Evolutionary conservation across 768 basidiomycete genomes (phyloP).

Genomic region (Tulasnella sp.): DNA sequence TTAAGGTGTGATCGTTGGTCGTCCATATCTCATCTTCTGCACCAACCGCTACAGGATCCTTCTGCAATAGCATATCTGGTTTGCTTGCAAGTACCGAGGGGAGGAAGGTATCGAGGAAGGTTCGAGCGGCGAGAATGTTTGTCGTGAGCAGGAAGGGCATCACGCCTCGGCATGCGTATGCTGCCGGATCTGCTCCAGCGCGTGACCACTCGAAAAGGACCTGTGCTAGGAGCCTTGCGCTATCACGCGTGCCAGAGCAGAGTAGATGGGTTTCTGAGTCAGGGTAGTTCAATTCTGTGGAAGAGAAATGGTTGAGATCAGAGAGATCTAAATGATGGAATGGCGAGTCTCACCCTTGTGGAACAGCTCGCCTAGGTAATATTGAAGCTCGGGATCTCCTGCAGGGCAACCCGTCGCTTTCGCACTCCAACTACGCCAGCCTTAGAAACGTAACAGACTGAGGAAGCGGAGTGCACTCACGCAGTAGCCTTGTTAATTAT

Average conservation of each 20-base stretch:
- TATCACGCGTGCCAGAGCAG: slow-evolving; percentile 78
- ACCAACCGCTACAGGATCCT: slow-evolving; percentile 38
- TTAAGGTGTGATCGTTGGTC: slow-evolving; percentile 65
- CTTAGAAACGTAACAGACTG: neutral
- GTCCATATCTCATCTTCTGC: slow-evolving; percentile 55
- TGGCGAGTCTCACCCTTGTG: slow-evolving; percentile 51
- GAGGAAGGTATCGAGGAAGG: slow-evolving; percentile 78
- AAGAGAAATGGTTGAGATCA: neutral
- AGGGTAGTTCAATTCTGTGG: slow-evolving; percentile 60
- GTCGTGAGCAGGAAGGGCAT: slow-evolving; percentile 83
- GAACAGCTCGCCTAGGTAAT: slow-evolving; percentile 81
- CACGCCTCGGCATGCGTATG: slow-evolving; percentile 74
- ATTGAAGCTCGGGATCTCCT: slow-evolving; percentile 80
- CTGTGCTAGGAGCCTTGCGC: slow-evolving; percentile 73
- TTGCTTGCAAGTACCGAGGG: slow-evolving; percentile 45
- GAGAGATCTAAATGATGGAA: neutral
- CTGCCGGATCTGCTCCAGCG: slow-evolving; percentile 43
- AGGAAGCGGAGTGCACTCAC: slow-evolving; percentile 35
- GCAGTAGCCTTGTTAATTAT: slow-evolving; percentile 73
- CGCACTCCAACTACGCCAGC: slow-evolving; percentile 64
- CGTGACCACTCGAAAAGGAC: slow-evolving; percentile 72
- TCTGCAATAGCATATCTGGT: slow-evolving; percentile 30
- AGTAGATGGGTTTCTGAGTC: slow-evolving; percentile 74
- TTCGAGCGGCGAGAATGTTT: slow-evolving; percentile 84
- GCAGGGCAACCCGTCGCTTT: slow-evolving; percentile 67